Evolutionary conservation across 2,329 filamentous ascomycete species (phyloP).

Genomic region (Colletotrichum eremochloae): DNA sequence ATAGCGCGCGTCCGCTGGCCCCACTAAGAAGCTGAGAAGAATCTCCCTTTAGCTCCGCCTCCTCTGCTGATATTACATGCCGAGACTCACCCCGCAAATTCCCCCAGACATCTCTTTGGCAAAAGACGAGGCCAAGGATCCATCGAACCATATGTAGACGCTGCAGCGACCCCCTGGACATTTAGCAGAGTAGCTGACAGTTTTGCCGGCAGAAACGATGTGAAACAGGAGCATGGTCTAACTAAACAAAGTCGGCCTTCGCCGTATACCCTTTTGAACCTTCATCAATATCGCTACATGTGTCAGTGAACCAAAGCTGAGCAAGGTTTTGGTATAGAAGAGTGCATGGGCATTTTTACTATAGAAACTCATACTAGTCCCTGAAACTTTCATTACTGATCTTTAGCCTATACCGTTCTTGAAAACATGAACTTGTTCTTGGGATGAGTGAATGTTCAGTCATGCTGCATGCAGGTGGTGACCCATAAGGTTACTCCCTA

Average conservation of each 20-base stretch:
- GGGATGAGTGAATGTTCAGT: not conserved
- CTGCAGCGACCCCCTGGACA: not conserved
- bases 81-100: constrained; percentile 33
- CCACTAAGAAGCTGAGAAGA: not conserved
- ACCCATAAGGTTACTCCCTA: not conserved
- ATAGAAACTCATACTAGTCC: not conserved
- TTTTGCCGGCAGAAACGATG: too few species aligned
- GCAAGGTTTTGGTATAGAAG: not conserved
- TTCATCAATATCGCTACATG: not conserved
- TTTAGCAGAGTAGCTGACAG: not conserved
- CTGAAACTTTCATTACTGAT: not conserved
- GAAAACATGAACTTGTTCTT: not conserved
- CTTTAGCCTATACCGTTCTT: accelerated
- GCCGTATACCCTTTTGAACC: not conserved
- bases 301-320: not conserved
- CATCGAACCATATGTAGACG: not conserved
- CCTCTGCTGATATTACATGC: constrained; percentile 12
- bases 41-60: constrained; percentile 11
- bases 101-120: constrained; percentile 32
- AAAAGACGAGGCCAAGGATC: constrained; percentile 22
- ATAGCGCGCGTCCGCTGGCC: not conserved
- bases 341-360: not conserved
- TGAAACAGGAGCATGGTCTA: not conserved
- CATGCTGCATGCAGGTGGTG: not conserved
- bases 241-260: not conserved